Evolutionary conservation across 2,329 filamentous ascomycete species (phyloP).

Genomic region (Davidsoniella eucalypti): DNA sequence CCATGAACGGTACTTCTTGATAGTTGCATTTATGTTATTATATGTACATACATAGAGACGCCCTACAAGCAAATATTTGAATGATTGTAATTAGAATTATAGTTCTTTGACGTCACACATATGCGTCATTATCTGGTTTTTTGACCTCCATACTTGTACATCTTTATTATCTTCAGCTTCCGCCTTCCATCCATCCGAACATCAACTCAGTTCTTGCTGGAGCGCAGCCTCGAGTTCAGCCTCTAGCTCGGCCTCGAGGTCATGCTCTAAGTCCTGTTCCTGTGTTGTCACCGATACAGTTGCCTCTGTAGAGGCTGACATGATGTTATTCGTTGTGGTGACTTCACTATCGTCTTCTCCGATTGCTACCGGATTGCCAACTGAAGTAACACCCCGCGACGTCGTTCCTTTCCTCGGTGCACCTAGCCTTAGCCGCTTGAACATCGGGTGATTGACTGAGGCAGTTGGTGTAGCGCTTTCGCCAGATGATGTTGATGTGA

Average conservation of each 20-base stretch:
- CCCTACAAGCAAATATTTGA: too few relatives aligned
- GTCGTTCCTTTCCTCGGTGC: slow-evolving; percentile 22
- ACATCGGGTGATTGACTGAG: slow-evolving; percentile 11
- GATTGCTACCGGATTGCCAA: slow-evolving; percentile 26
- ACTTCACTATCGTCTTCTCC: slow-evolving; percentile 20
- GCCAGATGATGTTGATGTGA: slow-evolving; percentile 18
- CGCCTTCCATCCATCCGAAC: neutral
- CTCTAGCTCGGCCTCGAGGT: slow-evolving; percentile 46
- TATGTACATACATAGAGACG: too few relatives aligned
- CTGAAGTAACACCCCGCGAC: slow-evolving; percentile 21
- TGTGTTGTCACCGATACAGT: slow-evolving; percentile 17
- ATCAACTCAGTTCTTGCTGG: neutral
- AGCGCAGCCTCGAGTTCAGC: slow-evolving; percentile 35
- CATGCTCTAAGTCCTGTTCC: slow-evolving; percentile 26
- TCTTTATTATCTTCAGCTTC: neutral
- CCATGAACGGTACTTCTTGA: too few relatives aligned
- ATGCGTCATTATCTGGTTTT: neutral
- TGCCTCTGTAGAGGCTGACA: slow-evolving; percentile 26
- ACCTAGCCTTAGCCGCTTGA: slow-evolving; percentile 7
- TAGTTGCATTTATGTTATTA: too few relatives aligned
- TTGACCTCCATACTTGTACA: neutral
- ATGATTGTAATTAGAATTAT: too few relatives aligned
- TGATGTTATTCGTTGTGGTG: slow-evolving; percentile 25
- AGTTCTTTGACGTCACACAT: too few relatives aligned
- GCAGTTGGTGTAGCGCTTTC: slow-evolving; percentile 34